Conservation (phyloP, 768 basidiomycete species). For the Dictyophora rubrovolvata region DNA sequence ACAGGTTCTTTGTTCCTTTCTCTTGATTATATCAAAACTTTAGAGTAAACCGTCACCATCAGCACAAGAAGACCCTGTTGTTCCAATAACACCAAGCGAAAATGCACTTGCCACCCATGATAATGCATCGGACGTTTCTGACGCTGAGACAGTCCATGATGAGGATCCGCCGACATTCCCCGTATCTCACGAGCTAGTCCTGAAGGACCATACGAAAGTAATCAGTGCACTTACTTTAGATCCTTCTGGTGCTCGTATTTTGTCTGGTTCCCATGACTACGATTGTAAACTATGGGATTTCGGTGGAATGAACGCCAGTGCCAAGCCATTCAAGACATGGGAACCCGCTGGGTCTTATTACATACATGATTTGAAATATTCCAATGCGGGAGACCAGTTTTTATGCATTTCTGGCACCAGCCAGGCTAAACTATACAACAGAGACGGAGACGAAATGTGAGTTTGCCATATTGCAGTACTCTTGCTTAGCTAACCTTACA, state of each 20-base stretch:
- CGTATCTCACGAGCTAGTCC: constrained; percentile 76
- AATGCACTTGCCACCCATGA: not conserved
- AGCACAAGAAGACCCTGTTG: constrained; percentile 4
- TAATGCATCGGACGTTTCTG: constrained; percentile 8
- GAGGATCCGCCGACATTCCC: constrained; percentile 60
- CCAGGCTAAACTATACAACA: constrained; percentile 81
- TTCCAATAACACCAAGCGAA: constrained; percentile 7
- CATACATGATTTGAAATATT: constrained; percentile 87
- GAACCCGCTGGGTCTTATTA: constrained; percentile 92
- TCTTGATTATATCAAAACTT: constrained; percentile 15
- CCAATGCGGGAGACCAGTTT: constrained; percentile 76
- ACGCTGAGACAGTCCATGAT: constrained; percentile 17
- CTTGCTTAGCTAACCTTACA: not conserved
- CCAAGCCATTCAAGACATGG: constrained; percentile 94
- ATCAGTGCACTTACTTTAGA: constrained; percentile 88
- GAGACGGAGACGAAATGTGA: constrained; percentile 89
- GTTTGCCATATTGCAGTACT: constrained; percentile 23
- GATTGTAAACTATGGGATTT: constrained; percentile 99
- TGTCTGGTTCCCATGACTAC: constrained; percentile 93
- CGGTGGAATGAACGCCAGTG: constrained; percentile 87
- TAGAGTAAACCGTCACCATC: constrained; percentile 16
- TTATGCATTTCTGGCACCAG: constrained; percentile 81
- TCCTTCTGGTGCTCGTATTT: constrained; percentile 84
- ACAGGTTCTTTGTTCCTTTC: not conserved
- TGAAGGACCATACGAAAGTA: constrained; percentile 96